Evolutionary conservation across 371 early-diverging fungal genomes (phyloP), one percentile per base, ranked within the genome.

Genomic region (Mucor racemosus): DNA sequence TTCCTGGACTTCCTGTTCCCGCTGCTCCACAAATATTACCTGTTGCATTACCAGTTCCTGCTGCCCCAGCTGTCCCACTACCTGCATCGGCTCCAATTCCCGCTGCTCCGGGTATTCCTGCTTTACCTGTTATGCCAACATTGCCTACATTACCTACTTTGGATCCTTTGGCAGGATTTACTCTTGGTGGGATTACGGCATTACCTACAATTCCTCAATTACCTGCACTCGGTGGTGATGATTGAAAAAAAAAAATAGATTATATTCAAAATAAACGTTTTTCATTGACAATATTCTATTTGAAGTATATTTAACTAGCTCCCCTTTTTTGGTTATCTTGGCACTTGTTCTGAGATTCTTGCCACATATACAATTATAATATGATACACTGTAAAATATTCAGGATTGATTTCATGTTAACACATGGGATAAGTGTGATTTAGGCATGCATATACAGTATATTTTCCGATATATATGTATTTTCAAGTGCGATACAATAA

Each of bases 141-240:
- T 21, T 53, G 7, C 53, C 63, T n/a, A 19, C 54, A 4, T 14
- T 54, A 31, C 54, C 54, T 13, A 44, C 31, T 60, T 31, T 54
- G 36, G 40, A 40, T 17, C 21, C 56, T 11, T 35, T 61, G 1
- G 48, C 48, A 15, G 21, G 62, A 34, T 17, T 34, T 21, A 39
- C 62, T 26, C 15, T 50, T 13, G 50, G 50, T 5, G 40, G 19
- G 1, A 8, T 63, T 19, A 56, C 64, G 31, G 6, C 56, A 7
- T 41, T 56, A 34, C 57, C 64, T 34, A 35, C 14, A 6, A 44
- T 64, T 1, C 60, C 60, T 60, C n/a, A 42, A 34, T 13, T 46
- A 50, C 14, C 36, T 50, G 35, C 9, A 48, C 34, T 60, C 9
- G 46, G 35, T 17, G 39, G 31, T 40, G 59, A 38, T 1, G 38